Base-by-base conservation (phyloP, 768 basidiomycete species). In the Termitomyces sp. region DNA sequence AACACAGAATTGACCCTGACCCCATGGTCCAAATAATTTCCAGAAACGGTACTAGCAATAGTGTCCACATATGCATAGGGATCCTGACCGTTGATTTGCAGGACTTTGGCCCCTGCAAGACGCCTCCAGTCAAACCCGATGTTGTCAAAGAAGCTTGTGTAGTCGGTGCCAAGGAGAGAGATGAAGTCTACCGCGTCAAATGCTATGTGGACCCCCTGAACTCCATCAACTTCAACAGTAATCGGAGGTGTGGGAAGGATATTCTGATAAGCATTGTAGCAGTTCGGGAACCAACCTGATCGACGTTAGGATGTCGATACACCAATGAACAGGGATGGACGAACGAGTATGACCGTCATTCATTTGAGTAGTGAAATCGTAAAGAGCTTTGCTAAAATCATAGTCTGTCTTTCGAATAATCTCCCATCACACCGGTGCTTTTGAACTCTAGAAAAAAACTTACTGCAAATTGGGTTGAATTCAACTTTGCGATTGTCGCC, bases 301-400 rank as follows among this genome's bases (percentile, higher is more conserved):
- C 19, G 19, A 51, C 21, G 34, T 30, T 23, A 53, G 25, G 8
- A 9, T 25, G 23, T 5, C n/a, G 17, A 1, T 23, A 34, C 16
- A 23, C 25, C 39, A 7, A 39, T 27, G 6, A 34, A 44, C 35
- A 21, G 19, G 56, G 57, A 39, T 23, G 17, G 30, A 64, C 76
- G 28, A 67, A 81, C 84, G 75, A 12, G 85, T 87, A 63, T 86
- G 85, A 6, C 85, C 85, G 63, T 86, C 84, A 62, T 87, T 86
- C 44, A 87, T 61, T 48, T 75, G 75, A 17, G 74, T 81, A 0
- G 76, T 78, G 57, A 83, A 78, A 52, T 82, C 73, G 58, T 79
- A 85, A 17, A 87, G 62, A 40, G 76, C 84, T 45, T 70, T 72
- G 62, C 79, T 85, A 68, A 87, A 85, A 63, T 84, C 84, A 58